phyloP scores from a whole-genome alignment of 345 rosid species.

The Moringa oleifera region DNA sequence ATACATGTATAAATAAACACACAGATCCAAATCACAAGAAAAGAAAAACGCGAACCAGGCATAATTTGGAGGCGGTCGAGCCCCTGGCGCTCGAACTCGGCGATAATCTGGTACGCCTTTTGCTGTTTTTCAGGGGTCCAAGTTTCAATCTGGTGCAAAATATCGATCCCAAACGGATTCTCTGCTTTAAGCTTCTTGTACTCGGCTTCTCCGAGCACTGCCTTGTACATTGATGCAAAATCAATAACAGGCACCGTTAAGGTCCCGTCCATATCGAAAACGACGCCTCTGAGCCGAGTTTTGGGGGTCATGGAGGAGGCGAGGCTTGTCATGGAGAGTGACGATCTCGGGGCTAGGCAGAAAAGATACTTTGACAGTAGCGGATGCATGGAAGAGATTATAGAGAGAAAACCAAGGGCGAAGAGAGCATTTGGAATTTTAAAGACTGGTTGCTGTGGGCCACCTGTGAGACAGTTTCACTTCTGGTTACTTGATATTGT shows the following conservation, averaged over 20 bases:
- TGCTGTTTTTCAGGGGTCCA: constrained; percentile 61
- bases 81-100: constrained; percentile 70
- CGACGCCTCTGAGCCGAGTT: constrained; percentile 55
- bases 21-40: background rate
- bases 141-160: constrained; percentile 68
- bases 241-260: constrained; percentile 89
- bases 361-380: constrained; percentile 23
- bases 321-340: constrained; percentile 9
- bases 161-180: constrained; percentile 77
- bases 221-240: constrained; percentile 79
- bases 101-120: constrained; percentile 53
- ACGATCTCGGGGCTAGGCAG: constrained; percentile 16
- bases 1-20: too few species aligned
- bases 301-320: constrained; percentile 13
- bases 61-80: constrained; percentile 82
- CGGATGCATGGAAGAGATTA: constrained; percentile 1
- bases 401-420: constrained; percentile 12
- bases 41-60: constrained; percentile 52
- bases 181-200: constrained; percentile 58
- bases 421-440: constrained; percentile 23
- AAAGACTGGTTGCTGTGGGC: too few species aligned
- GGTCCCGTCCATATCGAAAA: constrained; percentile 89
- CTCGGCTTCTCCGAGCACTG: constrained; percentile 78
- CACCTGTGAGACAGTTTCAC: too few species aligned
- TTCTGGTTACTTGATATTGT: too few species aligned